Base-by-base conservation (phyloP, 2,329 filamentous ascomycete genomes). In the Penicillium sp. region DNA sequence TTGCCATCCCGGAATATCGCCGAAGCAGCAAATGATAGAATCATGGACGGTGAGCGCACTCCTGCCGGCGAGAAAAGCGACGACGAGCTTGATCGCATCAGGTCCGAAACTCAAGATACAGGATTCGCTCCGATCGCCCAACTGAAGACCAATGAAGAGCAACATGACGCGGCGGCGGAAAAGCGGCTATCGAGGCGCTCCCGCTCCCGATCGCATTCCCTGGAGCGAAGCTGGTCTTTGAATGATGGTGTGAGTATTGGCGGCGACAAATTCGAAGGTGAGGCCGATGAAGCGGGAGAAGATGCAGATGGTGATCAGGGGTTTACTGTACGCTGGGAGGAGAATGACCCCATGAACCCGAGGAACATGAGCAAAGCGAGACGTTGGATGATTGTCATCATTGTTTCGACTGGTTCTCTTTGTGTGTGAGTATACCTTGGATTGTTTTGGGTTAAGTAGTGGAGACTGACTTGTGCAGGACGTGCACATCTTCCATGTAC, bases 401-500 rank as follows among this genome's bases (percentile, higher is more conserved):
- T 96, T 56, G 82, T 92, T n/a, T 87, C 88, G 10, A 72, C 83
- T 54, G 89, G 88, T 8, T 90, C 90, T 47, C 80, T 95, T 58
- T 93, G 91, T 74, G 92, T 96, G 89, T 93, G 83, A 82, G 90
- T 87, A 53, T 43, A 43, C 23, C 14, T 27, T 29, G 29, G 19
- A 10, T 11, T n/a, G 4, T n/a, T 9, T 14, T 13, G n/a, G n/a
- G 25, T 33, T 52, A 31, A 2, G 10, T 16, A 13, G 16, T 35
- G 33, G 19, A 23, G 25, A 49, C 48, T 59, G 21, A 59, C 49
- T 13, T 19, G n/a, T 43, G 14, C 66, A 92, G 89, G 53, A 96
- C 92, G 9, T 92, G 88, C 70, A 86, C 90, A 1, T 93, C 89
- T 48, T 95, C 92, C n/a, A 86, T 96, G 66, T 96, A 97, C 75